phyloP scores from a whole-genome alignment of 805 yeast species.

The Lipomyces yamadae region DNA sequence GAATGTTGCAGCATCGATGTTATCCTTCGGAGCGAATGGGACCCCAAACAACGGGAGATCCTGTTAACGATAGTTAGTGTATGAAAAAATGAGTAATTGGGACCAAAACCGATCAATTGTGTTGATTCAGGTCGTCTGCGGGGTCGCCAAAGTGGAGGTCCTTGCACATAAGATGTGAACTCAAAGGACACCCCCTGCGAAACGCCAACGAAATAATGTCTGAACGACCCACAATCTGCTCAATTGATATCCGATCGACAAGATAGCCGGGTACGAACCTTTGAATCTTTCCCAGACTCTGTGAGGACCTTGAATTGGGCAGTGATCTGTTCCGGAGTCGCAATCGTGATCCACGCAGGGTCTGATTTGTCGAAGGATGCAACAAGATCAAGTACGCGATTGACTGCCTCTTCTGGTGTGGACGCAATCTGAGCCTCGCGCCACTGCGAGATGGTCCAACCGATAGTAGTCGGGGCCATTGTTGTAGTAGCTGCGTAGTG shows the following conservation, averaged over 20 bases:
- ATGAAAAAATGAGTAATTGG: not conserved
- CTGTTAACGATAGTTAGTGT: conserved; percentile 21
- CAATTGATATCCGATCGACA: conserved; percentile 8
- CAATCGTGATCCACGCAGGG: conserved; percentile 92
- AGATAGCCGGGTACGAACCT: conserved; percentile 13
- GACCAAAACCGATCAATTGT: not conserved
- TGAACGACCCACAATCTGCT: not conserved
- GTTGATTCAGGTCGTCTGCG: not conserved
- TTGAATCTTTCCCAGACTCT: conserved; percentile 54
- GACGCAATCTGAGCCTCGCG: conserved; percentile 64
- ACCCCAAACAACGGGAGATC: conserved; percentile 79
- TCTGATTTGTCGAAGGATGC: conserved; percentile 51
- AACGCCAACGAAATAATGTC: not conserved
- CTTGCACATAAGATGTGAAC: not conserved
- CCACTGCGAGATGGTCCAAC: conserved; percentile 89
- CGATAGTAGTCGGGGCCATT: conserved; percentile 48
- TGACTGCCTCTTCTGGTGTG: conserved; percentile 65
- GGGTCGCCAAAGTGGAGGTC: no score
- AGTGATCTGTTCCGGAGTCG: conserved; percentile 60
- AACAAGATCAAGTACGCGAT: conserved; percentile 51
- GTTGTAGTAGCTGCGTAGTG: not conserved
- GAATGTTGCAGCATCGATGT: conserved; percentile 83
- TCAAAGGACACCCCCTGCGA: no score
- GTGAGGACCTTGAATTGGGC: conserved; percentile 83
- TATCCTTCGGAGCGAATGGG: conserved; percentile 93